Conservation (phyloP, 1,139 yeast genomes). For the Yamadazyma songkhlaensis region DNA sequence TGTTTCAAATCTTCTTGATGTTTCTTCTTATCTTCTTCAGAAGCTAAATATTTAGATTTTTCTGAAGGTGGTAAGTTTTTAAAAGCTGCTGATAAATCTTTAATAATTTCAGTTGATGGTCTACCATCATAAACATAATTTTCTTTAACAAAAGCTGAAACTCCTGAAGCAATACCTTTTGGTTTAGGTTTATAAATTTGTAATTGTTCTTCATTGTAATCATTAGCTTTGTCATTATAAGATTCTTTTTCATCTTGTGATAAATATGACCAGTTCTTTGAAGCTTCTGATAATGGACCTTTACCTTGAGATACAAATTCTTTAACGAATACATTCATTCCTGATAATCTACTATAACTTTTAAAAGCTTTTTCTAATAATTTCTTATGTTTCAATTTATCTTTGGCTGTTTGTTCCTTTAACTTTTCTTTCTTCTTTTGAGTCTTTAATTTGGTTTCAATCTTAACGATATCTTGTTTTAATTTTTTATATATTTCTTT, state of each 20-base stretch:
- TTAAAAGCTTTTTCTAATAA: slow-evolving; percentile 25
- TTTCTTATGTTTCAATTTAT: slow-evolving; percentile 18
- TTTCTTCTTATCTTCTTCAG: slow-evolving; percentile 17
- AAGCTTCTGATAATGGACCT: slow-evolving; percentile 6
- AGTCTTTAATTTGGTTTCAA: slow-evolving; percentile 15
- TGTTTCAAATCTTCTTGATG: slow-evolving; percentile 20
- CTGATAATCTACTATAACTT: slow-evolving; percentile 24
- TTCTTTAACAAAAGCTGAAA: slow-evolving; percentile 30
- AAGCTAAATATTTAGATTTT: slow-evolving; percentile 26
- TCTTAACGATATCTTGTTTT: slow-evolving; percentile 15
- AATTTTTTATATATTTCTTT: slow-evolving; percentile 19
- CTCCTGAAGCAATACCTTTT: slow-evolving; percentile 28
- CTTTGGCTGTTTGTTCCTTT: slow-evolving; percentile 12
- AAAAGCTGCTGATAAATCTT: slow-evolving; percentile 30
- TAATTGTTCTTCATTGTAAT: slow-evolving; percentile 24
- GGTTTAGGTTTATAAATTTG: slow-evolving; percentile 34
- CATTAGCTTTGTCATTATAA: slow-evolving; percentile 24
- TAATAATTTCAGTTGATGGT: slow-evolving; percentile 20
- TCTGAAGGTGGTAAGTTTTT: slow-evolving; percentile 25
- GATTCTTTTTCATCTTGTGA: slow-evolving; percentile 25
- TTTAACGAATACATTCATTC: slow-evolving; percentile 29
- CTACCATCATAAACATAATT: slow-evolving; percentile 25
- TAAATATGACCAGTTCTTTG: slow-evolving; percentile 11
- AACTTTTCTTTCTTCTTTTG: slow-evolving; percentile 13
- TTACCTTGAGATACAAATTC: slow-evolving; percentile 12